Percentiles rank a stretch among this genome's conserved stretches.
Evolutionary conservation across 495 filamentous ascomycete genomes (phyloP).

Genomic region (Hypoxylon lienhwacheense): DNA sequence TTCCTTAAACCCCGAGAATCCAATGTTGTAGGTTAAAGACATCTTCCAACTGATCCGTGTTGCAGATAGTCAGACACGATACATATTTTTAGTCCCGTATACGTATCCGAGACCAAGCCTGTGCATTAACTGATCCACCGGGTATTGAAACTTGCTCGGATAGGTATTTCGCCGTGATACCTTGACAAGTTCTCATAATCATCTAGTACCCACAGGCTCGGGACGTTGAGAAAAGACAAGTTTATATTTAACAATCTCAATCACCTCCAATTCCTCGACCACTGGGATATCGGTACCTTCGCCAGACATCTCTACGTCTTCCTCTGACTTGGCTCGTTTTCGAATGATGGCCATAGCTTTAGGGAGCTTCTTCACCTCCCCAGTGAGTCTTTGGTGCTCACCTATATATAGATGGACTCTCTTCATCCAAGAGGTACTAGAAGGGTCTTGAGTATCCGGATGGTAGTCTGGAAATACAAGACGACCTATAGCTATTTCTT

Average conservation of each 20-base stretch:
- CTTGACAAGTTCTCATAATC: slow-evolving; percentile 2
- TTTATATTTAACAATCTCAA: slow-evolving; percentile 88
- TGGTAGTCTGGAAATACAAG: slow-evolving; percentile 78
- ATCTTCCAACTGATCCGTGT: too few species aligned
- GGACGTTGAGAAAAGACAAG: slow-evolving; percentile 83
- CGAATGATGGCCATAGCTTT: slow-evolving; percentile 78
- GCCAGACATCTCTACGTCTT: slow-evolving; percentile 31
- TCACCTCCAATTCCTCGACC: slow-evolving; percentile 57
- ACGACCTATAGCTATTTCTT: slow-evolving; percentile 65
- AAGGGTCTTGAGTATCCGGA: slow-evolving; percentile 47
- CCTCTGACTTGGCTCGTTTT: slow-evolving; percentile 43
- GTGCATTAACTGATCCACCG: too few species aligned
- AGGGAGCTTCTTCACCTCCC: slow-evolving; percentile 83
- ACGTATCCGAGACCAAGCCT: background rate
- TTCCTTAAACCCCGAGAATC: too few species aligned
- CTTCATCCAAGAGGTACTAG: slow-evolving; percentile 78
- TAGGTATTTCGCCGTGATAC: background rate
- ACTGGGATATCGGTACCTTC: slow-evolving; percentile 19
- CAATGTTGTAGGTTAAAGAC: too few species aligned
- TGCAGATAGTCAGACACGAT: too few species aligned
- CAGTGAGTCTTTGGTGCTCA: slow-evolving; percentile 83
- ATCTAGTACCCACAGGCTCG: slow-evolving; percentile 69
- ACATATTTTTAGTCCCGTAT: too few species aligned
- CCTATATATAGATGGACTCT: slow-evolving; percentile 84
- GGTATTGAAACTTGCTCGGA: too few species aligned